A percentile compares a stretch with the other conserved stretches of the same genome.
These are phyloP conservation scores for Pleurotus giganteus DNA, from an alignment of 768 basidiomycete species.

Conservation along the genomic window DNA sequence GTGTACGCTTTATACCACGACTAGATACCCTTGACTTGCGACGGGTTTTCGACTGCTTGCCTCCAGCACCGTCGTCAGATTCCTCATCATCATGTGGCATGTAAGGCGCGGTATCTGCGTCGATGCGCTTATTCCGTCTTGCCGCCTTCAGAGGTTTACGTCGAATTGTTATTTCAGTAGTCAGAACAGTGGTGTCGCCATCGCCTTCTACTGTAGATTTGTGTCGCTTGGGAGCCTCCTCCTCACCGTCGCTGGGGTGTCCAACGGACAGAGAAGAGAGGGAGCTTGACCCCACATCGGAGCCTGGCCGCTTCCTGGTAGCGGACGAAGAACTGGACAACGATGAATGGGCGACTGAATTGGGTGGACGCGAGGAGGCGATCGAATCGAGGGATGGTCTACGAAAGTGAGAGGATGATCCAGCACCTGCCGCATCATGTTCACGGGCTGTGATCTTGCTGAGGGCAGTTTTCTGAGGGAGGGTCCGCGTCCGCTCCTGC, in stretches of 20 bases:
- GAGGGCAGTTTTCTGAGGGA: conserved; percentile 17
- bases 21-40: conserved; percentile 9
- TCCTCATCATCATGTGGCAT: background rate
- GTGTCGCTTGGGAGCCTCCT: background rate
- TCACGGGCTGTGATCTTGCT: conserved; percentile 10
- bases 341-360: conserved; percentile 13
- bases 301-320: background rate
- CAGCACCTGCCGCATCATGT: conserved; percentile 10
- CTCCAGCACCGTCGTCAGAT: background rate
- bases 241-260: background rate
- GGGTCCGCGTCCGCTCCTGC: conserved; percentile 34
- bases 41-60: background rate
- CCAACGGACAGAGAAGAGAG: background rate
- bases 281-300: background rate
- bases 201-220: background rate
- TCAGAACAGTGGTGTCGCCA: background rate
- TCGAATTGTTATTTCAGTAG: background rate
- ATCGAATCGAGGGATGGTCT: conserved; percentile 16
- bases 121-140: conserved; percentile 3
- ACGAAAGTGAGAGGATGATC: conserved; percentile 11
- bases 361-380: conserved; percentile 22
- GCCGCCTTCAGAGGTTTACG: conserved; percentile 4
- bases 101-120: background rate
- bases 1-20: conserved; percentile 14
- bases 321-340: conserved; percentile 18